Base-by-base conservation (phyloP, 495 filamentous ascomycete species). In the Penicillium chermesinum region DNA sequence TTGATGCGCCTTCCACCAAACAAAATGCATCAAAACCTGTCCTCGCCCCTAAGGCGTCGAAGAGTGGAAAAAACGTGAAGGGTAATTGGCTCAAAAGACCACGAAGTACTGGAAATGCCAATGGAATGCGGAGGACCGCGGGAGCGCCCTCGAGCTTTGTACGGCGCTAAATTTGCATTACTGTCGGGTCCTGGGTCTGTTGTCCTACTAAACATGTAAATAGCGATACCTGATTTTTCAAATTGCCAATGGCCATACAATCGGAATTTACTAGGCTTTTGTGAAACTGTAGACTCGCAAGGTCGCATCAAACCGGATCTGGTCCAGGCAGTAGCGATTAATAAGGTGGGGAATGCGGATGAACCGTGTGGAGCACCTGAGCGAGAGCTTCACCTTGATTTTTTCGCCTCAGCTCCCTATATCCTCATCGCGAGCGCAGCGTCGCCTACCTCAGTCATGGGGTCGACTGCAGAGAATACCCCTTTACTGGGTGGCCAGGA, bases 41-140 rank as follows among this genome's bases (percentile, higher is more conserved):
- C 5, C 58, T 82, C 45, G 61, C 78, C 4, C 79, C 80, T 0
- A 77, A 73, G 50, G 66, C 71, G 6, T 75, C 72, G n/a, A 71
- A 71, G 52, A 42, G 55, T 14, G 74, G 71, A 39, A 67, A 62
- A 38, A 68, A 68, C 45, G 49, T 77, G 10, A 71, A 68, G 44
- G 71, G 77, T 43, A 63, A 56, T 21, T 81, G 77, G 78, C 58
- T 81, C 34, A 63, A 66, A 35, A 66, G 67, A 40, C 48, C 57
- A 30, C 65, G 67, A 42, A 67, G 55, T 33, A 67, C 61, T 7
- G 69, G 58, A 3, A 43, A 59, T 14, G 52, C 66, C 47, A 71
- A 71, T 49, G 70, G 72, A 2, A 43, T 75, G 46, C 67, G 66
- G 48, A 67, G 66, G 47, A 67, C 65, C 17, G 47, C 60, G 7